These are phyloP conservation scores for Hyphopichia fennica DNA, from an alignment of 1,139 yeast species.

Conservation along the genomic window DNA sequence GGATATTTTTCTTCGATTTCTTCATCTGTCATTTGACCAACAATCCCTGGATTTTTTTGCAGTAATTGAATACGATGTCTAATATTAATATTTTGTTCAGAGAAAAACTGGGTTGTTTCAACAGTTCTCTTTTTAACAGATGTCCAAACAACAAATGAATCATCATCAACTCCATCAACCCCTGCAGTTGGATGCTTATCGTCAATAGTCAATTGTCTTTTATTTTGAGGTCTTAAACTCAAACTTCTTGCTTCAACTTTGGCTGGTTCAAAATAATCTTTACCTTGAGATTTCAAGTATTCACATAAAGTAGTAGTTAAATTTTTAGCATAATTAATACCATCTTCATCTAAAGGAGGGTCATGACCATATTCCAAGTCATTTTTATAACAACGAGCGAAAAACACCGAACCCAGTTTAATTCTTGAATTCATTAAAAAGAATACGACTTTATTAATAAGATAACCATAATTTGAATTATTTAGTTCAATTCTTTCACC, in stretches of 20 bases:
- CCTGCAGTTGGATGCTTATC: conserved; percentile 48
- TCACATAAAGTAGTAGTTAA: conserved; percentile 36
- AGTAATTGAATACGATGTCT: conserved; percentile 80
- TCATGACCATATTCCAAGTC: conserved; percentile 56
- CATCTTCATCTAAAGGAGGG: conserved; percentile 66
- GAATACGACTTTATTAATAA: conserved; percentile 85
- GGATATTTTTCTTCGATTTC: conserved; percentile 65
- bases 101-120: conserved; percentile 72
- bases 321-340: conserved; percentile 52
- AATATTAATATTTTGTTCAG: conserved; percentile 57
- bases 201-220: conserved; percentile 21
- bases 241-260: neutral
- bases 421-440: conserved; percentile 86
- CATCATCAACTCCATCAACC: conserved; percentile 48
- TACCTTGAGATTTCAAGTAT: conserved; percentile 33
- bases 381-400: conserved; percentile 77
- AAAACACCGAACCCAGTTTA: conserved; percentile 82
- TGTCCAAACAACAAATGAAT: conserved; percentile 82
- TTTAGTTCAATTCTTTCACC: conserved; percentile 85
- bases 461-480: conserved; percentile 81
- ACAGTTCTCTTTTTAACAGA: conserved; percentile 84
- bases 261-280: conserved; percentile 20
- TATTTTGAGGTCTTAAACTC: conserved; percentile 8
- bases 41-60: conserved; percentile 89
- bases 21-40: conserved; percentile 63